Conservation (phyloP, 495 filamentous ascomycete species). For the Articulospora tetracladia region DNA sequence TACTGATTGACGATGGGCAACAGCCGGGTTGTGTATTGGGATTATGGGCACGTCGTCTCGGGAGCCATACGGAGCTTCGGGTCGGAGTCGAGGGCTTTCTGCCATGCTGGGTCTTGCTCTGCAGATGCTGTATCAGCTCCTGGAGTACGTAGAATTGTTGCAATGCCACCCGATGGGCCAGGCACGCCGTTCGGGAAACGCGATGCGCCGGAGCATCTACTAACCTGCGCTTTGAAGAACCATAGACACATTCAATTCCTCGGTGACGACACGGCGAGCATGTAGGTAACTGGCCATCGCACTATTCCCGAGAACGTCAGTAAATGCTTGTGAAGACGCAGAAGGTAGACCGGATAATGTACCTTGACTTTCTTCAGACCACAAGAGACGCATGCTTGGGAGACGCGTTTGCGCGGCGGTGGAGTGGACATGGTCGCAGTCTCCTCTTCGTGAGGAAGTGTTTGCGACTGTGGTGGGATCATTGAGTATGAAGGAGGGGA, state of each 20-base stretch:
- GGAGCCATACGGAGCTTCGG: neutral
- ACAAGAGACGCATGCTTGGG: constrained; percentile 22
- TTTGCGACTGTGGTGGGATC: neutral
- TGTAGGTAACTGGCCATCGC: constrained; percentile 16
- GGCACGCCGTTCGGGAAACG: neutral
- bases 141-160: neutral
- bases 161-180: neutral
- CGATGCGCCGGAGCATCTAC: neutral
- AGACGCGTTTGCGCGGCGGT: constrained; percentile 20
- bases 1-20: neutral
- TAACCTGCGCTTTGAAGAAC: constrained; percentile 21
- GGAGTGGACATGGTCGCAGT: constrained; percentile 5
- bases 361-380: constrained; percentile 22
- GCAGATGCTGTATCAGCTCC: neutral
- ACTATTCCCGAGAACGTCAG: constrained; percentile 8
- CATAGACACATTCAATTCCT: constrained; percentile 19
- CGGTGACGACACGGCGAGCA: constrained; percentile 13
- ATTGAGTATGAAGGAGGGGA: neutral
- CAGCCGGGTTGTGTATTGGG: neutral
- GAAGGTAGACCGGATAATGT: neutral
- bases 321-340: neutral
- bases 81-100: neutral
- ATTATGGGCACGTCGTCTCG: neutral
- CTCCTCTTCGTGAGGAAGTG: neutral
- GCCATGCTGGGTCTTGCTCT: neutral